These are phyloP conservation scores for Microcyclosporella mali DNA, from an alignment of 2,329 filamentous ascomycete genomes.

Conservation along the genomic window DNA sequence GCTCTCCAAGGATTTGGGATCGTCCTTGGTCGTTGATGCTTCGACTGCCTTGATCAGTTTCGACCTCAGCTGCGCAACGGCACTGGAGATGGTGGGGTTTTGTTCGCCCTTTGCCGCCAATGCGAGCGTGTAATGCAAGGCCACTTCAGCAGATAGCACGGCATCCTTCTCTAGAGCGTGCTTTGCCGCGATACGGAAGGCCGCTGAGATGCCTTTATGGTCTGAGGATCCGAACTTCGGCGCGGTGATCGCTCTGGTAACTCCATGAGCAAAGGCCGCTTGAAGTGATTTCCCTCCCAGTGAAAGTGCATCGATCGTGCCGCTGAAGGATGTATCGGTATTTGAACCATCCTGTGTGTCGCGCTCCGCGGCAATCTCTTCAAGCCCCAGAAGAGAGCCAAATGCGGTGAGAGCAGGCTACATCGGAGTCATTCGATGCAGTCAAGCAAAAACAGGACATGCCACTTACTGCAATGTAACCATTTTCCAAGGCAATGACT, in stretches of 20 bases:
- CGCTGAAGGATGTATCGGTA: constrained; percentile 48
- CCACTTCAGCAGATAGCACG: constrained; percentile 36
- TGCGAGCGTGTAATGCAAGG: constrained; percentile 48
- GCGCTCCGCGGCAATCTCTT: constrained; percentile 55
- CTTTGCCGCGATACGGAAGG: constrained; percentile 32
- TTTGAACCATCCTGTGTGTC: constrained; percentile 45
- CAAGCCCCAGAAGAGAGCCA: constrained; percentile 55
- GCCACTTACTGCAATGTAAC: too few species aligned
- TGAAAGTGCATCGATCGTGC: constrained; percentile 45
- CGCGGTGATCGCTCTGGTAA: constrained; percentile 35
- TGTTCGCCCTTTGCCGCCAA: constrained; percentile 40
- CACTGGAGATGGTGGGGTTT: constrained; percentile 49
- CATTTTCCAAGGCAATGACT: constrained; percentile 50
- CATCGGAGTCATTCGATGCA: too few species aligned
- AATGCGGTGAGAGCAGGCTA: constrained; percentile 55
- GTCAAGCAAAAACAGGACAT: too few species aligned
- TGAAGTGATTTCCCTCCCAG: constrained; percentile 37
- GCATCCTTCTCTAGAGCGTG: constrained; percentile 30
- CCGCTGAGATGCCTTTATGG: constrained; percentile 34
- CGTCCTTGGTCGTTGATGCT: constrained; percentile 22
- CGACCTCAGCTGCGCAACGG: constrained; percentile 46
- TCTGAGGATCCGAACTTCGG: constrained; percentile 25
- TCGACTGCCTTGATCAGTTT: constrained; percentile 51
- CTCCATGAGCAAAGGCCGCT: constrained; percentile 34
- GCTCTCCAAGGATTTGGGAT: constrained; percentile 47